Base-by-base conservation (phyloP, 129 eudicot genomes). In the Flaveria robusta region DNA sequence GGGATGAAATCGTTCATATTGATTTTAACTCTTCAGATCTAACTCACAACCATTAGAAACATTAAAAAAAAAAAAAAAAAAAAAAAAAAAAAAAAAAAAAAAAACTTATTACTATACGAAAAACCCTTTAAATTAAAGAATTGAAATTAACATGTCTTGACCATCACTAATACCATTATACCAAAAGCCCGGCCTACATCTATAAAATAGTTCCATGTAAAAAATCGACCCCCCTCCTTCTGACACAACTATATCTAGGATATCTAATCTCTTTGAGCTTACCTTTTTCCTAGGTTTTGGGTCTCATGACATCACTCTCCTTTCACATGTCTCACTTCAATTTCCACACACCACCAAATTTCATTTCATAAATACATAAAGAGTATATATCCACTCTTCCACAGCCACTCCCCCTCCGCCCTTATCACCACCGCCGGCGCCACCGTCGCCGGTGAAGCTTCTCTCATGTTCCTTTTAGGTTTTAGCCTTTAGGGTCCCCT, bases 281-380 rank as follows among this genome's bases (percentile, higher is more conserved):
- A 75, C 84, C 84, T 74, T 74, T 80, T 80, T 80, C 80, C 79
- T 74, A 74, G 80, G 75, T 74, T 80, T 66, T 80, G 7, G 65
- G 75, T 67, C 49, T 42, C 74, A 80, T 72, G 51, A 45, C 74
- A 23, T 80, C 74, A 72, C 83, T 52, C 62, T 72, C 74, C 41
- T 63, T 50, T 80, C 83, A 72, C 83, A 79, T 72, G 78, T 80
- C 34, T 5, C 13, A 46, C 29, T 79, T 50, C 63, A 76, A 60
- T 79, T 49, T 43, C 12, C 4, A 79, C 78, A 79, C 78, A 23
- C 67, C 60, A 72, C 74, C 68, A 73, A 39, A 39, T 41, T 42
- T 8, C 49, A 43, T 43, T 43, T 26, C 83, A 80, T 80, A 72
- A 80, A 80, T 66, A 72, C 74, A 72, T 79, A 79, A 79, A 72